Evolutionary conservation across 768 basidiomycete genomes (phyloP), one percentile per base, ranked within the genome.

Genomic region (Tubosaeta sp.): DNA sequence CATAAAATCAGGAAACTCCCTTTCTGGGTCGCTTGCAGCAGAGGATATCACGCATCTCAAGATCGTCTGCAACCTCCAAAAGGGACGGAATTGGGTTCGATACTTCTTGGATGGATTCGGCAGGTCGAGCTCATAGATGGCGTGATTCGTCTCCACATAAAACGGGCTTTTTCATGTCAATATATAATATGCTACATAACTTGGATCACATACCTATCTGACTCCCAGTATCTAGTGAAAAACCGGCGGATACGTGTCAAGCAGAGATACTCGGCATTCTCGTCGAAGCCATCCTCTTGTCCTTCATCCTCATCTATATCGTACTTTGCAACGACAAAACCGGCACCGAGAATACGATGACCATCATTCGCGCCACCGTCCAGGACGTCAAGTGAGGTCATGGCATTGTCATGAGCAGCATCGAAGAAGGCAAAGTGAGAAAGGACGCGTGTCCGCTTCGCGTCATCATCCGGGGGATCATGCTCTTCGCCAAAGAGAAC

Each of bases 401-500:
- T 64, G 39, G 75, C 71, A 16, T 75, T 73, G 11, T 65, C 57
- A 26, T 75, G 72, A 5, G 62, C 67, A 0, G 79, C 72, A 49
- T 89, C 83, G 61, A 85, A 88, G 43, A 89, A 73, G 1, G 72
- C 60, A 56, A 88, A 91, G 26, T 77, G 75, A 5, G 72, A 72
- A 5, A 91, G 71, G 8, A 77, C 56, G 3, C 87, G 78, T n/a
- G 79, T 67, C 9, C 82, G 85, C 59, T 84, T 84, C 32, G 60
- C 59, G 13, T 56, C 72, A 39, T 70, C 72, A 14, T 71, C 62
- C 2, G 57, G 64, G n/a, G 61, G 64, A 31, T 65, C 67, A n/a
- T 60, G 60, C 43, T 74, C 73, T 55, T 79, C 78, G 8, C 77
- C 79, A 9, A 67, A 52, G 22, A 80, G 55, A 6, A 76, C 46